Percentiles rank a stretch among this genome's conserved stretches.
Conservation (phyloP, 768 basidiomycete genomes). For the Suillus discolor region DNA sequence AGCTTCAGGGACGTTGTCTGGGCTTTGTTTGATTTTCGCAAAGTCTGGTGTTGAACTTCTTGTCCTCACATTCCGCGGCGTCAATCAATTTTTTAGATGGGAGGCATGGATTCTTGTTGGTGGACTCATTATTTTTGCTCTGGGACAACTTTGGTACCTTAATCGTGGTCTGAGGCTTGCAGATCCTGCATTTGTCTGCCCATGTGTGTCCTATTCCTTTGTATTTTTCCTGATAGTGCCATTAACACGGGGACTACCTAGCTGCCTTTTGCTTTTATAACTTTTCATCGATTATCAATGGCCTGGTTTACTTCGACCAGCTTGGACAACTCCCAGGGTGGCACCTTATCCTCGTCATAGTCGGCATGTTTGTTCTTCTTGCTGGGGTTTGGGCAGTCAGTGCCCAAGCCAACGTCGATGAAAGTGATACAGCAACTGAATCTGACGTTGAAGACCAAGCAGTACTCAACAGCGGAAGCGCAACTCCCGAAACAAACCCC, state of each 20-base stretch:
- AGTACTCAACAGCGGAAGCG: not conserved
- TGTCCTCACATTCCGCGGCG: constrained; percentile 70
- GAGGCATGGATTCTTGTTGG: constrained; percentile 80
- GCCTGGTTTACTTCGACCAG: constrained; percentile 89
- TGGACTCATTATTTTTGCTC: constrained; percentile 70
- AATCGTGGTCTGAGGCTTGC: constrained; percentile 80
- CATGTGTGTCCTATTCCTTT: constrained; percentile 52
- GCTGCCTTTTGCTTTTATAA: constrained; percentile 97
- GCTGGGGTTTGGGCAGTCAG: constrained; percentile 91
- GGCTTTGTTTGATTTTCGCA: constrained; percentile 91
- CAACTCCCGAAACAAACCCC: not conserved
- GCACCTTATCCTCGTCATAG: constrained; percentile 73
- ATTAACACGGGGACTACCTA: constrained; percentile 25
- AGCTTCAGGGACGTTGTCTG: constrained; percentile 84
- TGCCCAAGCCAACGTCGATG: constrained; percentile 60
- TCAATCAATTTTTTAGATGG: constrained; percentile 86
- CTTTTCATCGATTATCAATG: constrained; percentile 87
- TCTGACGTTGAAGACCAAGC: constrained; percentile 1
- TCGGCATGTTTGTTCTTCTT: constrained; percentile 79
- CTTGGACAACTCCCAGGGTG: constrained; percentile 65
- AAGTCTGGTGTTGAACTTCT: constrained; percentile 93
- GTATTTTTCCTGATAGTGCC: not conserved
- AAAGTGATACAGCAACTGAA: constrained; percentile 34
- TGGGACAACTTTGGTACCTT: constrained; percentile 84
- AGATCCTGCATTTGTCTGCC: constrained; percentile 85